Evolutionary conservation across 495 filamentous ascomycete species (phyloP), one percentile per base, ranked within the genome.

Genomic region (Xylaria intraflava): DNA sequence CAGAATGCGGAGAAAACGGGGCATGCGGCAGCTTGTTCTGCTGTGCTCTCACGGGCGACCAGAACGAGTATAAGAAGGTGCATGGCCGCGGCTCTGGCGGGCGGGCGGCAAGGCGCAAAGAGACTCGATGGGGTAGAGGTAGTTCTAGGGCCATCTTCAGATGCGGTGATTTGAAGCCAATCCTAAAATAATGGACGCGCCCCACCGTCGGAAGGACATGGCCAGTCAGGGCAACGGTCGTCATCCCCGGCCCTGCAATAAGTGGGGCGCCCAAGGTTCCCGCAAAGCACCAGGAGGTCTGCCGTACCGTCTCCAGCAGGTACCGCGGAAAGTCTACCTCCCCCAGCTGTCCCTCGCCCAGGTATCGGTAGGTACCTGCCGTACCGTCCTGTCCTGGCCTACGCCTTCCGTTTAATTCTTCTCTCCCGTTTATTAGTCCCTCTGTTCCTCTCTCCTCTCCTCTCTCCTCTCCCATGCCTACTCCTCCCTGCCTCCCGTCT

Each of bases 41-140:
- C 53, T 57, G 59, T 52, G 16, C 59, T 44, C 27, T 16, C 36
- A 27, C 52, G n/a, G 57, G 61, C 64, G 75, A 77, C 52, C 68
- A 58, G 59, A 78, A 79, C 35, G 67, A 70, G 65, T 63, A 59
- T 59, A 68, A 62, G 50, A 64, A 69, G 51, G 60, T 56, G 42
- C 33, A 46, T 42, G 59, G 47, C 59, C 42, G 51, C 52, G 49
- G n/a, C 48, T 52, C 49, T 42, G 56, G 44, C 56, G 38, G 20
- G 41, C 17, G 35, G 29, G 49, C 59, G 35, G 35, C 46, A 52
- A 42, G 45, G 24, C 49, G 43, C 45, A 57, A 55, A 26, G 51
- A 50, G 36, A 59, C 40, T 47, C 52, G 58, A 64, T 61, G 57
- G 54, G 60, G 64, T 65, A 63, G 62, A 60, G 50, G 41, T 46